Conservation (phyloP, 2,329 filamentous ascomycete species). For the Chaetomium sp. region DNA sequence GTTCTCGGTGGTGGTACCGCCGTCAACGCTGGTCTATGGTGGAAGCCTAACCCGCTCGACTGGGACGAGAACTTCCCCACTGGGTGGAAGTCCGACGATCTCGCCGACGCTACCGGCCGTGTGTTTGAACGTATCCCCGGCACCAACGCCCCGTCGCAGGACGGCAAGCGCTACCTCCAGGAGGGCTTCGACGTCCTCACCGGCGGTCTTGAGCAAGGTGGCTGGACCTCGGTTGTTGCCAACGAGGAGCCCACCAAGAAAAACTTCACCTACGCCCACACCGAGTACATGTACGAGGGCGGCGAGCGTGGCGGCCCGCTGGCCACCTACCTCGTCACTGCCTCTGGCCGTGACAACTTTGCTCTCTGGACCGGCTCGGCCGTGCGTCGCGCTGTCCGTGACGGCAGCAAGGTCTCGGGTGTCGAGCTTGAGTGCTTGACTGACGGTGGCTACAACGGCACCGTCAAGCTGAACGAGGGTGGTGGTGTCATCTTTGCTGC, state of each 20-base stretch:
- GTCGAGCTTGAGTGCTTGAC: slow-evolving; percentile 57
- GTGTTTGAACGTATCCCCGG: slow-evolving; percentile 66
- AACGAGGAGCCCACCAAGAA: slow-evolving; percentile 56
- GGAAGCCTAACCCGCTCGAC: slow-evolving; percentile 58
- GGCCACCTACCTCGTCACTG: slow-evolving; percentile 55
- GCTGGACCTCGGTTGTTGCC: slow-evolving; percentile 57
- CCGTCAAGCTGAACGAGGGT: slow-evolving; percentile 48
- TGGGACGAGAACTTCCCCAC: slow-evolving; percentile 67
- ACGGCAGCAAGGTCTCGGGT: slow-evolving; percentile 55
- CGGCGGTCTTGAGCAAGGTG: slow-evolving; percentile 49
- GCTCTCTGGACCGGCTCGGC: slow-evolving; percentile 59
- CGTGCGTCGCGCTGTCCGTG: slow-evolving; percentile 60
- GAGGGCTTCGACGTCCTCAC: slow-evolving; percentile 59
- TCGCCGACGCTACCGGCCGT: slow-evolving; percentile 51
- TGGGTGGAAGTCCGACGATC: slow-evolving; percentile 63
- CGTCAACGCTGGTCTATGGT: slow-evolving; percentile 64
- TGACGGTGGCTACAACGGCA: slow-evolving; percentile 49
- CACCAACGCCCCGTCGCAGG: slow-evolving; percentile 57
- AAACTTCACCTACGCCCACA: slow-evolving; percentile 58
- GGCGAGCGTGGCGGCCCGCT: slow-evolving; percentile 64
- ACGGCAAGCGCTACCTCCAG: slow-evolving; percentile 61
- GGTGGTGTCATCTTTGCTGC: slow-evolving; percentile 64
- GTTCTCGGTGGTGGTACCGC: slow-evolving; percentile 62
- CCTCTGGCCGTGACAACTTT: slow-evolving; percentile 53
- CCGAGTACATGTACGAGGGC: slow-evolving; percentile 60